A percentile compares a stretch with the other conserved stretches of the same genome.
Conservation (phyloP, 441 rosid species). For the Erodium texanum region DNA sequence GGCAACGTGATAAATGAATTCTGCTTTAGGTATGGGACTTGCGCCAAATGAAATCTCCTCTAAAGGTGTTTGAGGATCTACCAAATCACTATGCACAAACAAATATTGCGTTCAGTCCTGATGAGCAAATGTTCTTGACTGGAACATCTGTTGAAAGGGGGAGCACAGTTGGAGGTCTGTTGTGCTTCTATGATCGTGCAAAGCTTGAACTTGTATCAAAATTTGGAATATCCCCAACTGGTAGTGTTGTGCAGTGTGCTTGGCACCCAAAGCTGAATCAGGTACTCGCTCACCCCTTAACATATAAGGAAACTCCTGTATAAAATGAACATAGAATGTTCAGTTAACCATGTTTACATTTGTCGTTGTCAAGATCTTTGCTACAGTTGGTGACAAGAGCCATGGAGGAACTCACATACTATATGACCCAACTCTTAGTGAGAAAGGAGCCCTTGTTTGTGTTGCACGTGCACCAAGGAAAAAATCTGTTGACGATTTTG, state of each 20-base stretch:
- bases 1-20: constrained; percentile 12
- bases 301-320: neutral
- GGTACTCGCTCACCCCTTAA: constrained; percentile 29
- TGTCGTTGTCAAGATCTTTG: constrained; percentile 46
- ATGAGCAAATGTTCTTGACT: constrained; percentile 75
- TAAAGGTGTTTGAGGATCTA: constrained; percentile 72
- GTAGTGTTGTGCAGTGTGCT: constrained; percentile 81
- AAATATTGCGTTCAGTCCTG: constrained; percentile 82
- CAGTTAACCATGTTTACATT: constrained; percentile 11
- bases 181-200: constrained; percentile 72
- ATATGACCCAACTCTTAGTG: constrained; percentile 77
- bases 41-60: constrained; percentile 65
- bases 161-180: constrained; percentile 66
- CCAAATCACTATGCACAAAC: constrained; percentile 89
- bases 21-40: constrained; percentile 80
- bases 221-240: constrained; percentile 75
- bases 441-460: constrained; percentile 93
- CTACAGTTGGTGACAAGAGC: constrained; percentile 80
- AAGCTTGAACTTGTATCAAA: constrained; percentile 87
- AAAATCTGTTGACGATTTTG: constrained; percentile 88
- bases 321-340: constrained; percentile 9
- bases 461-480: constrained; percentile 94
- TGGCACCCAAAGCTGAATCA: constrained; percentile 97
- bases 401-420: constrained; percentile 82
- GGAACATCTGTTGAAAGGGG: constrained; percentile 93